These are phyloP conservation scores for Phytopythium vexans DNA, from an alignment of 352 stramenopile genomes.

Conservation along the genomic window DNA sequence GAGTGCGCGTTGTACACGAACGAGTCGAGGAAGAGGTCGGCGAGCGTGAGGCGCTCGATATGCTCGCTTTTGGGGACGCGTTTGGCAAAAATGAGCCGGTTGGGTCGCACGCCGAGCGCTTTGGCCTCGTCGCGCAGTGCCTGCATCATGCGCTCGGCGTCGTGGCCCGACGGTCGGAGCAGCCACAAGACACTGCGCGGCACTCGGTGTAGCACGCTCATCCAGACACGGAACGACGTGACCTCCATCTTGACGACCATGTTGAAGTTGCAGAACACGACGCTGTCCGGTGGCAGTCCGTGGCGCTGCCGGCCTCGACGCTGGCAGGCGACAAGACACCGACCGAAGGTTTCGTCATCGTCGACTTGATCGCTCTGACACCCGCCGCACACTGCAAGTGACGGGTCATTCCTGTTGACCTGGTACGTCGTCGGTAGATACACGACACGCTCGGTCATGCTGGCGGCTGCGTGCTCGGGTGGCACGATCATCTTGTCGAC, in stretches of 20 bases:
- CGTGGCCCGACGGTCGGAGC: slow-evolving; percentile 31
- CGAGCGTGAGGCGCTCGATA: slow-evolving; percentile 67
- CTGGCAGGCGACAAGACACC: slow-evolving; percentile 11
- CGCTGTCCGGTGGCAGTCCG: slow-evolving; percentile 19
- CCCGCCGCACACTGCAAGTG: slow-evolving; percentile 22
- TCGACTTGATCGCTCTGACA: neutral
- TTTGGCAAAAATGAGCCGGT: slow-evolving; percentile 70
- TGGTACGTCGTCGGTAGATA: slow-evolving; percentile 91
- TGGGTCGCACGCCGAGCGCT: slow-evolving; percentile 51
- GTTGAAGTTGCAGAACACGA: slow-evolving; percentile 93
- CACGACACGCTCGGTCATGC: slow-evolving; percentile 83
- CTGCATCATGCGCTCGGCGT: slow-evolving; percentile 13
- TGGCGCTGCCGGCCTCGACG: slow-evolving; percentile 16
- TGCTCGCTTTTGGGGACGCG: slow-evolving; percentile 66
- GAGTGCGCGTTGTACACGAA: slow-evolving; percentile 96
- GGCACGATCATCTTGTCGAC: slow-evolving; percentile 68
- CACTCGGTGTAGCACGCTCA: slow-evolving; percentile 83
- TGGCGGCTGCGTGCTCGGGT: slow-evolving; percentile 32
- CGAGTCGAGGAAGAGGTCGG: slow-evolving; percentile 95
- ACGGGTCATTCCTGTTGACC: slow-evolving; percentile 79
- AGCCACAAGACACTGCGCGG: slow-evolving; percentile 87
- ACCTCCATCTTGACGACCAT: slow-evolving; percentile 94
- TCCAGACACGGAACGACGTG: slow-evolving; percentile 84
- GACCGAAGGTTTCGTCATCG: neutral
- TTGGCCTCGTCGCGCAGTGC: slow-evolving; percentile 53